Conservation (phyloP, 1,139 yeast species). For the Diutina mesorugosa region DNA sequence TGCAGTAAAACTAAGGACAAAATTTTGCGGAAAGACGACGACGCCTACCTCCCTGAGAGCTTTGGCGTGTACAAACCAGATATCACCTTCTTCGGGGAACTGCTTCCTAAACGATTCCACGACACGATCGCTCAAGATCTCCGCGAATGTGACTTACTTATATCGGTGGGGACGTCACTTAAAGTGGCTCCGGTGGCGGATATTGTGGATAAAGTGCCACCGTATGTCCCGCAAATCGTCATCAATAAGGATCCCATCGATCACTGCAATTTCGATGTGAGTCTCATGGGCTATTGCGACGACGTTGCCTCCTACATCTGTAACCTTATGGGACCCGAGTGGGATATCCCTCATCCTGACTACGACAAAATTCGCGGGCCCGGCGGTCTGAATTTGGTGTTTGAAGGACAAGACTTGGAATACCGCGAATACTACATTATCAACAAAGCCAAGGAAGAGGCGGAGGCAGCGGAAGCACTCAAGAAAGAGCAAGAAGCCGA, state of each 20-base stretch:
- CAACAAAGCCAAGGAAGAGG: neutral
- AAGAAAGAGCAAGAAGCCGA: neutral
- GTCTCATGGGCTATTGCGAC: slow-evolving; percentile 77
- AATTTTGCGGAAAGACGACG: slow-evolving; percentile 12
- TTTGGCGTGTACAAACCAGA: slow-evolving; percentile 89
- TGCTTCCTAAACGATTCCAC: slow-evolving; percentile 39
- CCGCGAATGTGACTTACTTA: slow-evolving; percentile 54
- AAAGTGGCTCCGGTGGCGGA: slow-evolving; percentile 96
- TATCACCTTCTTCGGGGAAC: slow-evolving; percentile 89
- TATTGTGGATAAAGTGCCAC: slow-evolving; percentile 46
- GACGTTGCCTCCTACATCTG: slow-evolving; percentile 42
- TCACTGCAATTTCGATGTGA: slow-evolving; percentile 18
- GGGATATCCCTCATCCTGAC: neutral
- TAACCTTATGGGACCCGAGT: slow-evolving; percentile 5
- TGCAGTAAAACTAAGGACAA: slow-evolving; percentile 31
- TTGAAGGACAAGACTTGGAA: neutral
- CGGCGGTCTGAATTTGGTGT: neutral
- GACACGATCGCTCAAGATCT: slow-evolving; percentile 9
- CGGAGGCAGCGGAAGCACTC: neutral
- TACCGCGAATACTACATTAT: neutral
- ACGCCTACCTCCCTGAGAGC: slow-evolving; percentile 23
- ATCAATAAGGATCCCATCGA: slow-evolving; percentile 73
- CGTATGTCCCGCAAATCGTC: slow-evolving; percentile 67
- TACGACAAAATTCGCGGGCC: neutral
- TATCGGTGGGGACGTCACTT: slow-evolving; percentile 87